Percentiles rank a stretch among this genome's conserved stretches.
These are phyloP conservation scores for Paramicrosporidium saccamoebae DNA, from an alignment of 371 early-diverging fungal species.

Conservation along the genomic window DNA sequence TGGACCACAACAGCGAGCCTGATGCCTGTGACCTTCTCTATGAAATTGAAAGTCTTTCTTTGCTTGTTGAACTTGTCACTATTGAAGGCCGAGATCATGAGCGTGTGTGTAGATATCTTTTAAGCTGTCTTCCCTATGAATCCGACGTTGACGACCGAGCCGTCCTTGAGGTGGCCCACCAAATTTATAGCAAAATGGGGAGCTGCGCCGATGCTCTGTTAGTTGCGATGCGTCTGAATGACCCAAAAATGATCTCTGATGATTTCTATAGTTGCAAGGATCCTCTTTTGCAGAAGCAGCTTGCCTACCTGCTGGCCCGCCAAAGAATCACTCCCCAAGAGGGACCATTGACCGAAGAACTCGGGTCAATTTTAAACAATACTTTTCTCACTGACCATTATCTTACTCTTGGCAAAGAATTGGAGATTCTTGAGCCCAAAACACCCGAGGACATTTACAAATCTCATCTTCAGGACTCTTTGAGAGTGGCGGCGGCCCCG, in stretches of 20 bases:
- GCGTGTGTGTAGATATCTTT: conserved; percentile 79
- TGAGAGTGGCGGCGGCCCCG: conserved; percentile 32
- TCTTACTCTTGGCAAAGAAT: conserved; percentile 48
- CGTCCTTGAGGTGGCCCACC: conserved; percentile 49
- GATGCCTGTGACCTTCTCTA: conserved; percentile 81
- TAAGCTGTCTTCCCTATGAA: conserved; percentile 62
- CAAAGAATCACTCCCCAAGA: conserved; percentile 43
- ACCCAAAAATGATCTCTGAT: conserved; percentile 35
- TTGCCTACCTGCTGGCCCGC: conserved; percentile 68
- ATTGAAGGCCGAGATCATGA: conserved; percentile 67
- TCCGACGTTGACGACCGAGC: conserved; percentile 57
- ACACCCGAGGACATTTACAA: conserved; percentile 91
- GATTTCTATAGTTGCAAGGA: conserved; percentile 58
- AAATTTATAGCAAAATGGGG: conserved; percentile 48
- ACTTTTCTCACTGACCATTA: conserved; percentile 48
- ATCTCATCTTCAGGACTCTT: conserved; percentile 56
- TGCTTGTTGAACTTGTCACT: conserved; percentile 32
- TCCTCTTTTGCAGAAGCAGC: conserved; percentile 62
- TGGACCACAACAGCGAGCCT: conserved; percentile 84
- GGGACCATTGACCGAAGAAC: conserved; percentile 32
- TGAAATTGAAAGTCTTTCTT: conserved; percentile 47
- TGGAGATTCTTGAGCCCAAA: conserved; percentile 79
- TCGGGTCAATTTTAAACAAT: conserved; percentile 57
- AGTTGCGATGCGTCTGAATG: conserved; percentile 47
- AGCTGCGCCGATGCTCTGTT: conserved; percentile 45